Base-by-base conservation (phyloP, 176 grass and related monocot species). In the Pontederia paniculata region DNA sequence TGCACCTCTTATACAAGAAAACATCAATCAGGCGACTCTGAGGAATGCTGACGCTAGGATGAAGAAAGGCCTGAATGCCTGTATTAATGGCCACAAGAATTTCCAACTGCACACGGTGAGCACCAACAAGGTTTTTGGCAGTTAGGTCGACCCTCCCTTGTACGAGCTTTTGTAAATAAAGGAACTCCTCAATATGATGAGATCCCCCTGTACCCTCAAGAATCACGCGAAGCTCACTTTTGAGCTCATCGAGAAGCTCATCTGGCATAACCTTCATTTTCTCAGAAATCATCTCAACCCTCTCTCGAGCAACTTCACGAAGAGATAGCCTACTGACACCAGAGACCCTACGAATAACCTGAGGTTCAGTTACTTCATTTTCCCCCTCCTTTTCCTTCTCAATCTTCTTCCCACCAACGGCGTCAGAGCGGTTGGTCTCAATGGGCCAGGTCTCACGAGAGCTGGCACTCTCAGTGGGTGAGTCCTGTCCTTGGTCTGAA, bases 41-140 rank as follows among this genome's bases (percentile, higher is more conserved):
- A 8, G 73, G 64, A 48, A 89, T 76, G 44, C 57, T 78, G 52
- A 89, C 79, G 60, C 77, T 87, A 1, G 81, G 82, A 21, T 96
- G 86, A 70, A 96, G 14, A 74, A 86, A 96, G 2, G 82, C 86
- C 42, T 81, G 73, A 71, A 96, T 87, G 54, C 82, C 80, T 2
- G 77, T 96, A 67, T 87, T 96, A 53, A 96, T 74, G 45, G 91
- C 64, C 16, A 89, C 79, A 41, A 96, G 79, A 42, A 96, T 77
- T 74, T 83, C 91, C 48, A 89, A 55, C 58, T 96, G 91, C 52
- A 81, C 79, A 25, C 60, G 70, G 57, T 96, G 91, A 5, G 86
- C 74, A 60, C 72, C 48, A 43, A 37, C 60, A 52, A 96, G 91
- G 10, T 63, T 54, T 44, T 63, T 23, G 17, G 63, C 42, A 17